phyloP scores from a whole-genome alignment of 2,329 filamentous ascomycete genomes.

The Scedosporium apiospermum region DNA sequence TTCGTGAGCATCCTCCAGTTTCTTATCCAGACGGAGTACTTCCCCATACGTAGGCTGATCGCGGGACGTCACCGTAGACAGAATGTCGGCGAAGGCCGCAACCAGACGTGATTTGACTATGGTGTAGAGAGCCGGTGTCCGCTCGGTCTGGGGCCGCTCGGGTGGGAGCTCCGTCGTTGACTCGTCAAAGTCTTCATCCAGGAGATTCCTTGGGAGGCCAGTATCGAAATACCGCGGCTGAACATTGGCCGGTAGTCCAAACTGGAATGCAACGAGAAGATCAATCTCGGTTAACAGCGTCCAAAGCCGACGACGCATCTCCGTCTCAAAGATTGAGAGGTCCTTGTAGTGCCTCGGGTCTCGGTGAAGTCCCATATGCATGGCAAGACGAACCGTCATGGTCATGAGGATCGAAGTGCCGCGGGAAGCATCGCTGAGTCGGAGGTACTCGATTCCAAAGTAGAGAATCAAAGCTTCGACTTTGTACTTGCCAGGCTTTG shows the following conservation, averaged over 20 bases:
- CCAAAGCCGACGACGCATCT: slow-evolving; percentile 49
- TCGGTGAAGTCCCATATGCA: slow-evolving; percentile 49
- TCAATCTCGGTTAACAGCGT: slow-evolving; percentile 46
- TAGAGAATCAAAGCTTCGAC: slow-evolving; percentile 17
- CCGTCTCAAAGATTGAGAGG: slow-evolving; percentile 36
- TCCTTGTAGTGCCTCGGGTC: slow-evolving; percentile 41
- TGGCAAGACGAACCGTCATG: slow-evolving; percentile 26
- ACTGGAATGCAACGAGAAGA: slow-evolving; percentile 38
- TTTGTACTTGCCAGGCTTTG: slow-evolving; percentile 17
- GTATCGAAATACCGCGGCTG: slow-evolving; percentile 37
- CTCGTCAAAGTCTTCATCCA: slow-evolving; percentile 43
- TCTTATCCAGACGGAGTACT: slow-evolving; percentile 25
- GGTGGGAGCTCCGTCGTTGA: slow-evolving; percentile 29
- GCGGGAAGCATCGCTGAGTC: slow-evolving; percentile 13
- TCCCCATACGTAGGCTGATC: slow-evolving; percentile 23
- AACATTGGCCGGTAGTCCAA: slow-evolving; percentile 42
- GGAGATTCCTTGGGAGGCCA: slow-evolving; percentile 33
- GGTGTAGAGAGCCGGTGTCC: slow-evolving; percentile 32
- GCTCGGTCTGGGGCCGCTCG: slow-evolving; percentile 30
- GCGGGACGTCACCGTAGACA: slow-evolving; percentile 10
- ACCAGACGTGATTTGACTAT: slow-evolving; percentile 19
- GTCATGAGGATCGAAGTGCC: slow-evolving; percentile 19
- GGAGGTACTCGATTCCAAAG: slow-evolving; percentile 18
- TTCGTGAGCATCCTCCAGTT: slow-evolving; percentile 26
- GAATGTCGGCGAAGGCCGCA: slow-evolving; percentile 14